A percentile compares a stretch with the other conserved stretches of the same genome.
These are phyloP conservation scores for Didymella glomerata DNA, from an alignment of 2,329 filamentous ascomycete genomes.

Conservation along the genomic window DNA sequence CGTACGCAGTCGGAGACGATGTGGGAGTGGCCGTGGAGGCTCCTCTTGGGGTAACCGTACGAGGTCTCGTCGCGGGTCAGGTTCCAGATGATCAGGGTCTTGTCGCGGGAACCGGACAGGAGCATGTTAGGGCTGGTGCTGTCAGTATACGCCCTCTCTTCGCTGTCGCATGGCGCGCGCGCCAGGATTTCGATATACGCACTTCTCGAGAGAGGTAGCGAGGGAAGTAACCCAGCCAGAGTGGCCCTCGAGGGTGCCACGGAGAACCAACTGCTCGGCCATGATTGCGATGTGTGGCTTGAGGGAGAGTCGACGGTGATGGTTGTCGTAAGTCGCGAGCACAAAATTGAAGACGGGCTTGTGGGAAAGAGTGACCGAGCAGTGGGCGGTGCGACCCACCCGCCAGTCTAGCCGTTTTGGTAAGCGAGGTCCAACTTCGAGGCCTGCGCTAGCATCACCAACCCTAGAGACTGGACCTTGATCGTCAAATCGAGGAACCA, in stretches of 20 bases:
- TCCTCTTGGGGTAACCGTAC: constrained; percentile 99
- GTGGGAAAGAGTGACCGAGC: not conserved
- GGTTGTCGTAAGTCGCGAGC: constrained; percentile 37
- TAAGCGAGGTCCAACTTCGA: too few relatives aligned
- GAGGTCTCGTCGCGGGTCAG: constrained; percentile 97
- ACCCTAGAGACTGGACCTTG: too few relatives aligned
- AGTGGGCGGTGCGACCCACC: not conserved
- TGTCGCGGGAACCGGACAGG: constrained; percentile 95
- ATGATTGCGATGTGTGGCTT: constrained; percentile 62
- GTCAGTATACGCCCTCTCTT: constrained; percentile 42
- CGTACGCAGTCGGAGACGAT: constrained; percentile 99
- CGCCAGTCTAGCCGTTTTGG: not conserved
- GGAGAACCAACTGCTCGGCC: constrained; percentile 94
- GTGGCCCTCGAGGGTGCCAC: constrained; percentile 98
- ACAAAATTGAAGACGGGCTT: constrained; percentile 17
- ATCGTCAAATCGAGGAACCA: too few relatives aligned
- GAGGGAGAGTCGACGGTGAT: constrained; percentile 43
- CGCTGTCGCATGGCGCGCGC: constrained; percentile 20
- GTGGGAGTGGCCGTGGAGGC: constrained; percentile 98
- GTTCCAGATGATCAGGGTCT: constrained; percentile 99
- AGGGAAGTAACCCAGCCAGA: constrained; percentile 99
- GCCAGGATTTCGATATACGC: constrained; percentile 29
- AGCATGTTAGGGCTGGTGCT: constrained; percentile 93
- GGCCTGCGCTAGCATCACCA: too few relatives aligned
- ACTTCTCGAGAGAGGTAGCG: constrained; percentile 99